A percentile compares a stretch with the other conserved stretches of the same genome.
phyloP scores from a whole-genome alignment of 2,329 filamentous ascomycete species.

The Beauveria sp. region DNA sequence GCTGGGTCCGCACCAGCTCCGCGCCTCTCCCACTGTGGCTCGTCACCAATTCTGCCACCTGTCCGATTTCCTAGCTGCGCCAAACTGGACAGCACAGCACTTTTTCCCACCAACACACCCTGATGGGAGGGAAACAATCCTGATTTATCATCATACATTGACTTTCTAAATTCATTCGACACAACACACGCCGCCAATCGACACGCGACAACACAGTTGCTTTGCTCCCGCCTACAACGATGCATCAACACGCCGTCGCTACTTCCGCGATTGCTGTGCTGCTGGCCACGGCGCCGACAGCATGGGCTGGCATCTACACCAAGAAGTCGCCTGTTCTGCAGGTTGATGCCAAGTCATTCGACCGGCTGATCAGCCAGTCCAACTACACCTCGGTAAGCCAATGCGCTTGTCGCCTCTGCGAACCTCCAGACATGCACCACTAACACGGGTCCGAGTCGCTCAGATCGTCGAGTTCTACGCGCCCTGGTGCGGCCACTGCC shows the following conservation, averaged over 20 bases:
- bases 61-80: constrained; percentile 4
- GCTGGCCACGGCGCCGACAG: constrained; percentile 57
- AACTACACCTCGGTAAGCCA: constrained; percentile 79
- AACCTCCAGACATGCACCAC: neutral
- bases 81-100: neutral
- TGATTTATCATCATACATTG: too few relatives aligned
- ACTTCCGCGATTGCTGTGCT: constrained; percentile 38
- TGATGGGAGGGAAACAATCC: neutral
- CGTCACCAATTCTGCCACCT: constrained; percentile 3
- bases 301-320: constrained; percentile 68
- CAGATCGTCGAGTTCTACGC: constrained; percentile 82
- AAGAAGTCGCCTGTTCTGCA: constrained; percentile 85
- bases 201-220: neutral
- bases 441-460: neutral
- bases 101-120: neutral
- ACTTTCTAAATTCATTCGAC: too few relatives aligned
- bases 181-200: too few relatives aligned
- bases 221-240: neutral
- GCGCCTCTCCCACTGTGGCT: neutral
- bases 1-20: constrained; percentile 4
- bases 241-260: constrained; percentile 10
- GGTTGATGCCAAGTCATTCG: constrained; percentile 70
- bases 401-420: neutral
- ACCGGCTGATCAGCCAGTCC: constrained; percentile 74
- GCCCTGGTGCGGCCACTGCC: constrained; percentile 95